Conservation (phyloP, 371 early-diverging fungal species). For the Mortierella sp. region DNA sequence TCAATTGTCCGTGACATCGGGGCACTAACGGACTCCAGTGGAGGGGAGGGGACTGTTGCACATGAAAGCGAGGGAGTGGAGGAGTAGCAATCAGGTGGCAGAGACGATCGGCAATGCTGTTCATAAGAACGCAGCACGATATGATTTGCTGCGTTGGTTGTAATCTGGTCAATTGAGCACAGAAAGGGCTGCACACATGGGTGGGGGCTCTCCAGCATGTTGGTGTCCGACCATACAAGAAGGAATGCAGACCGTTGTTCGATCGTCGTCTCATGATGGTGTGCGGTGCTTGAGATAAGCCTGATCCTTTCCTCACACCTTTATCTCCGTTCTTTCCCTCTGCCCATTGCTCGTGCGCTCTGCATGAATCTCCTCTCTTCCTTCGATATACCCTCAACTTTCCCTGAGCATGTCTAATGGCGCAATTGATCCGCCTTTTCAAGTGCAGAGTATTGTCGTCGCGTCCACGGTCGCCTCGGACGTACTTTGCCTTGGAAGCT, state of each 20-base stretch:
- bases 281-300: constrained; percentile 4
- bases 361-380: too few relatives aligned
- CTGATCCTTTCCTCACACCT: neutral
- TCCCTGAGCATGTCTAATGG: too few relatives aligned
- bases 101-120: too few relatives aligned
- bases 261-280: neutral
- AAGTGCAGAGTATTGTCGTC: too few relatives aligned
- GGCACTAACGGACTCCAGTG: too few relatives aligned
- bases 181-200: neutral
- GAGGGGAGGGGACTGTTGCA: neutral
- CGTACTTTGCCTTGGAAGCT: too few relatives aligned
- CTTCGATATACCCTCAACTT: too few relatives aligned
- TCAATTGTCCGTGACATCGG: neutral
- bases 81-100: neutral
- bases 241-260: neutral
- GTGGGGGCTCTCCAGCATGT: neutral
- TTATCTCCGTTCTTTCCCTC: too few relatives aligned
- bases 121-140: neutral
- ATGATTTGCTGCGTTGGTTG: neutral
- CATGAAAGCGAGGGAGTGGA: neutral
- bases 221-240: constrained; percentile 17
- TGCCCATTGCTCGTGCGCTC: too few relatives aligned
- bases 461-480: too few relatives aligned
- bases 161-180: too few relatives aligned
- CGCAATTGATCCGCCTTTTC: too few relatives aligned